phyloP scores from a whole-genome alignment of 2,329 filamentous ascomycete genomes.

The Apiospora rasikravindrae region DNA sequence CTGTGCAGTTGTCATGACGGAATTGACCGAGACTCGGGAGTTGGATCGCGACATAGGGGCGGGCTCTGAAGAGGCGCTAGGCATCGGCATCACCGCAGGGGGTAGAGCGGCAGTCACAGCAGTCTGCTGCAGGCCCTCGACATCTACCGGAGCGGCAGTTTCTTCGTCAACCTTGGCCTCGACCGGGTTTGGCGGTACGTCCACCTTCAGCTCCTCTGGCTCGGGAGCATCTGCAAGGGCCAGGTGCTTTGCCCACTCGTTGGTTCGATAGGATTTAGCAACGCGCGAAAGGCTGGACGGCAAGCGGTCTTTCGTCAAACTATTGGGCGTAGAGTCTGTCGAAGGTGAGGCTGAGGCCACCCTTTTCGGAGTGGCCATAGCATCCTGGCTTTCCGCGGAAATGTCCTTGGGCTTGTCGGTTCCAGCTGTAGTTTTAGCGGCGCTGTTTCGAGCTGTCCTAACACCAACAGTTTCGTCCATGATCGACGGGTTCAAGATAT shows the following conservation, averaged over 20 bases:
- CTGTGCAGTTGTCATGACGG: background rate
- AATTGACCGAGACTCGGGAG: constrained; percentile 20
- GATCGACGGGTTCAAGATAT: constrained; percentile 32
- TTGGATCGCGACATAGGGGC: constrained; percentile 30
- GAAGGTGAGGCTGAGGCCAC: background rate
- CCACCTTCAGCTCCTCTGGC: constrained; percentile 62
- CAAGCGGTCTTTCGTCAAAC: constrained; percentile 65
- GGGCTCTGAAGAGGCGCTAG: constrained; percentile 21
- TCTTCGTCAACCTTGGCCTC: constrained; percentile 48
- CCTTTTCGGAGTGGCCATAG: background rate
- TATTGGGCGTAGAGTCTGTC: constrained; percentile 50
- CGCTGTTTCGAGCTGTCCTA: constrained; percentile 31
- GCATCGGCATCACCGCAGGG: constrained; percentile 35
- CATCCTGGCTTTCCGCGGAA: constrained; percentile 25
- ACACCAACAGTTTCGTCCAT: constrained; percentile 26
- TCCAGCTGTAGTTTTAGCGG: constrained; percentile 28
- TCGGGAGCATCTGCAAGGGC: constrained; percentile 76
- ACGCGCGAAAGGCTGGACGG: constrained; percentile 77
- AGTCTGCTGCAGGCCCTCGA: constrained; percentile 70
- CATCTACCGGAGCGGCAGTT: constrained; percentile 63
- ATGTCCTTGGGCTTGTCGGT: constrained; percentile 27
- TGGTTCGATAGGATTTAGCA: constrained; percentile 83
- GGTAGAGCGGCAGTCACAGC: constrained; percentile 55
- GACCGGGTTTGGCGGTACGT: constrained; percentile 44
- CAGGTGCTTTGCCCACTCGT: constrained; percentile 95